Evolutionary conservation across 495 filamentous ascomycete species (phyloP), one percentile per base, ranked within the genome.

Genomic region (Hypoxylon fragiforme): DNA sequence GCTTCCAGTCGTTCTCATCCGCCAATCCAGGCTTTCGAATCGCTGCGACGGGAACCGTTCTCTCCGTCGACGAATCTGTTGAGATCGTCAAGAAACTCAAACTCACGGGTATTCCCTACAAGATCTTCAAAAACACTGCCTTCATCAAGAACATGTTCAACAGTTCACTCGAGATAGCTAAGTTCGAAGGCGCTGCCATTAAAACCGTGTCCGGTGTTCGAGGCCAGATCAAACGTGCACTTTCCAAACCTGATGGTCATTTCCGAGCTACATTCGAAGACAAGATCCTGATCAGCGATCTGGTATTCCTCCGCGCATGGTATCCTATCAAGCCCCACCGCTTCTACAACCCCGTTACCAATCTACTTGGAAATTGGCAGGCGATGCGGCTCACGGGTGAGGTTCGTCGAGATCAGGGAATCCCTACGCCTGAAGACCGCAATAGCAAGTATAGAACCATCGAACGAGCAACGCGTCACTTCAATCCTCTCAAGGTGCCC

Each of bases 81-180:
- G 92, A 97, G 64, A 97, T 98, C 58, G 95, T 97, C 64, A 98
- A 98, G 80, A 98, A 98, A 77, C 84, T 98, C 62, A 98, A 97
- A 69, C 81, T 98, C 20, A 95, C 90, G 12, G 91, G 91, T 57
- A 62, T 82, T 20, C 90, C 94, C 4, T 92, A 90, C 75, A 98
- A 97, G 77, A 95, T 98, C 71, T 98, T 96, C 82, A 95, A 95
- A 67, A 98, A 98, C 73, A 98, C 94, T 0, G 91, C 94, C 13
- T 97, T 98, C 73, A 94, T 98, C 77, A 92, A 91, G 68, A 90
- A 97, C 70, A 98, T 98, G 94, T 98, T 98, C 78, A 91, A 81
- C 63, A 85, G 86, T 0, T 76, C 89, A 0, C 80, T 98, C 11
- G 94, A 98, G 67, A 91, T 97, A 50, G 92, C 94, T 68, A 97